A percentile compares a stretch with the other conserved stretches of the same genome.
Conservation (phyloP, 2,329 filamentous ascomycete species). For the Sarocladiaceae sp. region DNA sequence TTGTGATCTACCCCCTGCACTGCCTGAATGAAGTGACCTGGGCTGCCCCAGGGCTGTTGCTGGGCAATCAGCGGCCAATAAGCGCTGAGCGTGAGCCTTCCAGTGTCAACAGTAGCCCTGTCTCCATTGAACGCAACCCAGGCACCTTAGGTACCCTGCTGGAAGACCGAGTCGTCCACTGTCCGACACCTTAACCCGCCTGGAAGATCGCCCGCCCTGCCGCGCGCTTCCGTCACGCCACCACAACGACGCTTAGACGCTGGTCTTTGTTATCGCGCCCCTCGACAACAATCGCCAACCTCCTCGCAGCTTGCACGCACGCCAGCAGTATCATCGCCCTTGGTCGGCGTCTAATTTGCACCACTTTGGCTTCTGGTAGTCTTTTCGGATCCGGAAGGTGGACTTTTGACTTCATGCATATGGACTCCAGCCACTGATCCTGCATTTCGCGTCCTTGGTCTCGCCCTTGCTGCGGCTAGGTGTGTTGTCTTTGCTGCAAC, state of each 20-base stretch:
- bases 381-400: background rate
- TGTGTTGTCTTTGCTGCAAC: conserved; percentile 5
- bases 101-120: background rate
- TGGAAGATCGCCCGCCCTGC: no score
- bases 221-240: conserved; percentile 1
- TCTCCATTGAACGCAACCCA: no score
- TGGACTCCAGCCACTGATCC: background rate
- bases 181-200: no score
- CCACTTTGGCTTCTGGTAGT: background rate
- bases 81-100: background rate
- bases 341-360: background rate
- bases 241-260: background rate
- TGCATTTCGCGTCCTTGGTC: background rate
- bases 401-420: background rate
- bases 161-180: background rate
- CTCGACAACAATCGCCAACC: conserved; percentile 8
- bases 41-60: no score
- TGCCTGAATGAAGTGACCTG: no score
- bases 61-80: conserved; percentile 1
- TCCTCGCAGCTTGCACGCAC: background rate
- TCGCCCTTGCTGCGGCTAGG: conserved; percentile 4
- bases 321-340: background rate
- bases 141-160: no score
- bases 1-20: no score
- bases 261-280: conserved; percentile 6